Evolutionary conservation across 208 protist species (phyloP).

Genomic region (Acanthamoeba quina): DNA sequence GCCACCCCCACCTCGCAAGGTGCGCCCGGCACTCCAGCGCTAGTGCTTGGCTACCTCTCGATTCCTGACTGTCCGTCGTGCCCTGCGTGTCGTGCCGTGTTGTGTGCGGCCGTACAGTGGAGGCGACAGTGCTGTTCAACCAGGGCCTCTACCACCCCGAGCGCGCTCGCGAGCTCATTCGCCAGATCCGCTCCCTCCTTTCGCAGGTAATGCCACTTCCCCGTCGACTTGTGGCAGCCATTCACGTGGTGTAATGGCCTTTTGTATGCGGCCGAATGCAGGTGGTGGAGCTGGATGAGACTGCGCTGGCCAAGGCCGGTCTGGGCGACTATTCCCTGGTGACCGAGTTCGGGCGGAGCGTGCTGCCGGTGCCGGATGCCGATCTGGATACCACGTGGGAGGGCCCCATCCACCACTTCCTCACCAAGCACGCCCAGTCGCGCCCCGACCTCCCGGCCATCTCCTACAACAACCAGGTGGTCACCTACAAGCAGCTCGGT

Average conservation of each 20-base stretch:
- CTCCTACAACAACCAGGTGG: slow-evolving; percentile 64
- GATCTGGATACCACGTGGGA: slow-evolving; percentile 79
- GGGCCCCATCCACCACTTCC: slow-evolving; percentile 81
- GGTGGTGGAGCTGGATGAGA: slow-evolving; percentile 25
- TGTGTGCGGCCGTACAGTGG: neutral
- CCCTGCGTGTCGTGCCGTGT: neutral
- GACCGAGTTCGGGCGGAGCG: slow-evolving; percentile 63
- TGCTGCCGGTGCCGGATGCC: slow-evolving; percentile 81
- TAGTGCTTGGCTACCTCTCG: too few relatives aligned
- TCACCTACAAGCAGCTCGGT: slow-evolving; percentile 68
- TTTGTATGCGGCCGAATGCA: neutral
- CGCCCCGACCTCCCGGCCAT: slow-evolving; percentile 41
- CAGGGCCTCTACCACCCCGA: neutral
- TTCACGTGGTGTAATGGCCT: neutral
- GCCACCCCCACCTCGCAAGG: neutral
- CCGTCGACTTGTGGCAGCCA: neutral
- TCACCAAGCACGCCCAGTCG: slow-evolving; percentile 77
- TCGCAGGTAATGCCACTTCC: neutral
- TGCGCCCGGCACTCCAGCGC: neutral
- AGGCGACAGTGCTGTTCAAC: slow-evolving; percentile 53
- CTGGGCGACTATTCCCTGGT: slow-evolving; percentile 68
- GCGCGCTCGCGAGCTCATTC: slow-evolving; percentile 35
- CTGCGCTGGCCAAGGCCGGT: neutral
- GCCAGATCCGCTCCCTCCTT: slow-evolving; percentile 22
- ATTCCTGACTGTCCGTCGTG: neutral